A percentile compares a stretch with the other conserved stretches of the same genome.
phyloP scores from a whole-genome alignment of 768 basidiomycete species.

The Xanthoconium purpureum region DNA sequence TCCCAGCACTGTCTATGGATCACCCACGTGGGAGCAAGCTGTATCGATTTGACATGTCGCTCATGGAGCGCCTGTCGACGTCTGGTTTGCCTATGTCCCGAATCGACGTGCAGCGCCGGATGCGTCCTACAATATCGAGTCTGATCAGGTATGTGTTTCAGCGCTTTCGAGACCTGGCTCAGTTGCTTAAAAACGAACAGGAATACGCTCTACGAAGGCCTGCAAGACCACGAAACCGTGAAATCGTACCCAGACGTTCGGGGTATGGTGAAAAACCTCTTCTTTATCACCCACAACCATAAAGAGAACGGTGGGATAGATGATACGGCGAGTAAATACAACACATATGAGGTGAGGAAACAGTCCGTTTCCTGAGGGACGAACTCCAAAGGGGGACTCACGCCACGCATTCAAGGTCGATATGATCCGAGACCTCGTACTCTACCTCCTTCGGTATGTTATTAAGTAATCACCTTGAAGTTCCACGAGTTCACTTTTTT shows the following conservation, averaged over 20 bases:
- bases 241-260: slow-evolving; percentile 50
- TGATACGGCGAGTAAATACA: slow-evolving; percentile 65
- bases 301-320: slow-evolving; percentile 56
- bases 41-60: slow-evolving; percentile 66
- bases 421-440: slow-evolving; percentile 52
- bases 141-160: slow-evolving; percentile 30
- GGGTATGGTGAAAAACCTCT: slow-evolving; percentile 62
- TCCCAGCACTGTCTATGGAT: slow-evolving; percentile 65
- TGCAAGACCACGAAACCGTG: slow-evolving; percentile 58
- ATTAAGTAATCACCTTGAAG: not conserved
- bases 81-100: slow-evolving; percentile 63
- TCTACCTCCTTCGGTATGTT: slow-evolving; percentile 44
- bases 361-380: not conserved
- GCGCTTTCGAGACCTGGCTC: not conserved
- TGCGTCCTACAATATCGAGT: slow-evolving; percentile 67
- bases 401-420: slow-evolving; percentile 26
- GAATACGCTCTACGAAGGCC: slow-evolving; percentile 56
- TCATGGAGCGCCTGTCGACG: slow-evolving; percentile 69
- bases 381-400: slow-evolving; percentile 3
- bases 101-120: slow-evolving; percentile 70
- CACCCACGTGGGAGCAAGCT: slow-evolving; percentile 50
- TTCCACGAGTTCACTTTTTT: not conserved
- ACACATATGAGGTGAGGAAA: slow-evolving; percentile 69
- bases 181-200: slow-evolving; percentile 25
- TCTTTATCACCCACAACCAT: slow-evolving; percentile 63